These are phyloP conservation scores for Cryptococcus maquisensis DNA, from an alignment of 1,284 basidiomycete genomes.

Conservation along the genomic window DNA sequence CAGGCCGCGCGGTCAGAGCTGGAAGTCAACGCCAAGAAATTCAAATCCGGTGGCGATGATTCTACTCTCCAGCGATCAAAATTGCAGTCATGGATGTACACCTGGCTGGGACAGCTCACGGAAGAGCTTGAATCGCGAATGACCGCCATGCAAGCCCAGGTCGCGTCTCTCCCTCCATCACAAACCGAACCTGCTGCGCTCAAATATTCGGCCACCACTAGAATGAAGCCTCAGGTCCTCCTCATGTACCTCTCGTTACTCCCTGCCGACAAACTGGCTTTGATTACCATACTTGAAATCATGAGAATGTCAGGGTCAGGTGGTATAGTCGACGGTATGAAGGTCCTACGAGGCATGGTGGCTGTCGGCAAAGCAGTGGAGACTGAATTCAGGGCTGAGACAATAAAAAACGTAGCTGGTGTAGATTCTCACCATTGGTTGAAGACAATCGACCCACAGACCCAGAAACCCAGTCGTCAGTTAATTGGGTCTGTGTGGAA, in stretches of 20 bases:
- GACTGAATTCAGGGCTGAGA: slow-evolving; percentile 78
- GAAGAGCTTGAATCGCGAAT: slow-evolving; percentile 59
- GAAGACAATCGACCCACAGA: slow-evolving; percentile 29
- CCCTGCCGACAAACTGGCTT: slow-evolving; percentile 71
- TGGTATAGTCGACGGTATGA: slow-evolving; percentile 80
- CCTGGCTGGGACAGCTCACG: slow-evolving; percentile 70
- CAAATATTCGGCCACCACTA: slow-evolving; percentile 13
- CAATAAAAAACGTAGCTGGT: slow-evolving; percentile 59
- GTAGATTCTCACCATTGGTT: slow-evolving; percentile 36
- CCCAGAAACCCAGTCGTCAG: slow-evolving; percentile 30
- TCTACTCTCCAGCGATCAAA: slow-evolving; percentile 54
- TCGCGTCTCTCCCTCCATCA: slow-evolving; percentile 26
- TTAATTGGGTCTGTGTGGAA: slow-evolving; percentile 30
- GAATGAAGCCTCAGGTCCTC: slow-evolving; percentile 29
- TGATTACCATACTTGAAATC: slow-evolving; percentile 85
- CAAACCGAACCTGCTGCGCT: slow-evolving; percentile 8
- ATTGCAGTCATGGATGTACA: slow-evolving; percentile 79
- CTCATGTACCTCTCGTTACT: slow-evolving; percentile 67
- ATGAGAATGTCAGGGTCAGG: slow-evolving; percentile 78
- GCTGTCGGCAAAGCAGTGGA: slow-evolving; percentile 80
- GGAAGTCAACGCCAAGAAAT: slow-evolving; percentile 60
- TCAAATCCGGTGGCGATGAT: slow-evolving; percentile 57
- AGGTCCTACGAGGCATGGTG: slow-evolving; percentile 79
- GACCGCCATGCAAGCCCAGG: slow-evolving; percentile 52
- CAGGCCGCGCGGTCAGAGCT: slow-evolving; percentile 73